These are phyloP conservation scores for Lactarius quietus DNA, from an alignment of 768 basidiomycete species.

Conservation along the genomic window DNA sequence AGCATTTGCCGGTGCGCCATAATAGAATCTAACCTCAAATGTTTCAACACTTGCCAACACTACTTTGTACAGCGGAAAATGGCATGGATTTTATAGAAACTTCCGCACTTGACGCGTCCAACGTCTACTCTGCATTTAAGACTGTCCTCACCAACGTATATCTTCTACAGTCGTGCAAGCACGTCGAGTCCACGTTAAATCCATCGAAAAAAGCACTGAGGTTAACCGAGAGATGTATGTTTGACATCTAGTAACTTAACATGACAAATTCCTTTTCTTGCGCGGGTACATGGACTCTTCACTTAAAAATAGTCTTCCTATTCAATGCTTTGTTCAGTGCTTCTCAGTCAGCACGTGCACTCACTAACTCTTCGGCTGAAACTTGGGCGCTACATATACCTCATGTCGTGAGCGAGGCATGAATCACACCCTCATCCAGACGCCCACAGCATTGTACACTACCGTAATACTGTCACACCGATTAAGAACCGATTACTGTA, in stretches of 20 bases:
- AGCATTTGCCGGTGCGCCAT: slow-evolving; percentile 70
- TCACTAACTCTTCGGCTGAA: background rate
- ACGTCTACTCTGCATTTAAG: slow-evolving; percentile 62
- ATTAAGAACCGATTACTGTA: too few species aligned
- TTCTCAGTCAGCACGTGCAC: background rate
- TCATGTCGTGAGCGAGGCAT: background rate
- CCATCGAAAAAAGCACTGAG: background rate
- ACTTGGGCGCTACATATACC: background rate
- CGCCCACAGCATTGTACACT: background rate
- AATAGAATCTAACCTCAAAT: background rate
- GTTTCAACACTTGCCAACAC: background rate
- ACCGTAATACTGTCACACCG: too few species aligned
- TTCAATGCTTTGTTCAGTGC: background rate
- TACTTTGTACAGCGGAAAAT: slow-evolving; percentile 61
- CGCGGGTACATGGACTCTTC: background rate
- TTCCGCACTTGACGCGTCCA: slow-evolving; percentile 98
- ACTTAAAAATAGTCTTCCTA: background rate
- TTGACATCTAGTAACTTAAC: slow-evolving; percentile 7
- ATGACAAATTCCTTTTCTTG: background rate
- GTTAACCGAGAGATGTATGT: slow-evolving; percentile 6
- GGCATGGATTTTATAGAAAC: slow-evolving; percentile 96
- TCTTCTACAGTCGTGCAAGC: slow-evolving; percentile 43
- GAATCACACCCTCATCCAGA: too few species aligned
- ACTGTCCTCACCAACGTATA: slow-evolving; percentile 65
- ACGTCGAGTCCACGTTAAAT: background rate